These are phyloP conservation scores for Cystofilobasidium capitatum DNA, from an alignment of 768 basidiomycete genomes.

Conservation along the genomic window DNA sequence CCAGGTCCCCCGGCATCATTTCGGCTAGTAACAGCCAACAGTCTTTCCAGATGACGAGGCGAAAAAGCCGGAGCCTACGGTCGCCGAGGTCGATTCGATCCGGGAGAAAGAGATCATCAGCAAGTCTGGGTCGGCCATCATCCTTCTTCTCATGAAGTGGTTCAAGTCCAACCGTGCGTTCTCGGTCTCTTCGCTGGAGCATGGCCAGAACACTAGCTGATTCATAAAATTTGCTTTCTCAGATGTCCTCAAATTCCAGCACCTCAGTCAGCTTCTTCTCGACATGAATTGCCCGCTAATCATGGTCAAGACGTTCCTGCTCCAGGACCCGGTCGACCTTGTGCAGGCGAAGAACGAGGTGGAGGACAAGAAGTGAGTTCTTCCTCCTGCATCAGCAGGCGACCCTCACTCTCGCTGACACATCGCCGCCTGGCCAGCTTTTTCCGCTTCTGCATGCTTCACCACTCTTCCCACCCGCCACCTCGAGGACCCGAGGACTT, in stretches of 20 bases:
- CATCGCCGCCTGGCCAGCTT: constrained; percentile 51
- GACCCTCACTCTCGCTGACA: not conserved
- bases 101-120: constrained; percentile 95
- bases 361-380: constrained; percentile 65
- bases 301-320: constrained; percentile 95
- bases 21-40: not conserved
- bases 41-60: constrained; percentile 17
- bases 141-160: constrained; percentile 87
- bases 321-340: constrained; percentile 75
- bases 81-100: constrained; percentile 86
- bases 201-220: not conserved
- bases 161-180: constrained; percentile 93
- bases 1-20: not conserved
- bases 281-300: constrained; percentile 90
- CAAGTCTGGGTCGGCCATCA: constrained; percentile 90
- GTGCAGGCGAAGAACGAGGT: constrained; percentile 84
- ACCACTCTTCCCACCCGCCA: constrained; percentile 61
- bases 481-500: constrained; percentile 55
- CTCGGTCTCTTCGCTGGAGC: not conserved
- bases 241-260: constrained; percentile 99
- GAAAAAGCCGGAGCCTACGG: constrained; percentile 50
- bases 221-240: constrained; percentile 1
- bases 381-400: not conserved
- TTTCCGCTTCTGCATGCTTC: constrained; percentile 82
- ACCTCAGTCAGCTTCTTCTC: constrained; percentile 85